Conservation (phyloP, 345 rosid genomes). For the Combretum micranthum region DNA sequence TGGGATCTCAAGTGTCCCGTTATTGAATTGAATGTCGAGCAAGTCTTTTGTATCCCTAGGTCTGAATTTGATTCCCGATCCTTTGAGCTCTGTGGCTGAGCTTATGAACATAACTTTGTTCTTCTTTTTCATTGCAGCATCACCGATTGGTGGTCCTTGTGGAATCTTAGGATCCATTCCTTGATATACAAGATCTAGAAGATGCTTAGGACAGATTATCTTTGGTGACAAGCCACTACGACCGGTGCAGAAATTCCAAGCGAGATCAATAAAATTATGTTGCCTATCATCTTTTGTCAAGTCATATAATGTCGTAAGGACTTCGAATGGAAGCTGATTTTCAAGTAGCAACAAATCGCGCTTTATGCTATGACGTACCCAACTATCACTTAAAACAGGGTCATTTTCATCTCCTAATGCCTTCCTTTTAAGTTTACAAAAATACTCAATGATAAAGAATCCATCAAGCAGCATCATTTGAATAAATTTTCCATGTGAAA, state of each 20-base stretch:
- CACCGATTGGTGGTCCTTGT: neutral
- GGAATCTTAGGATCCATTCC: no score
- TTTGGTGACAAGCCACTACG: no score
- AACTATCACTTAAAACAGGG: neutral
- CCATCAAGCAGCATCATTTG: slow-evolving; percentile 30
- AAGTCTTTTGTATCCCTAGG: neutral
- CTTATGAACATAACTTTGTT: neutral
- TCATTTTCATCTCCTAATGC: neutral
- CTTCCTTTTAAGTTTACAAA: neutral
- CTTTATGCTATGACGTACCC: neutral
- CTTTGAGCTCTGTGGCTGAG: neutral
- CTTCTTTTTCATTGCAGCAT: neutral
- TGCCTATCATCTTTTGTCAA: neutral
- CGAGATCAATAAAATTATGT: neutral
- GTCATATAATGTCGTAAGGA: slow-evolving; percentile 1
- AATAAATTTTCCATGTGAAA: slow-evolving; percentile 7
- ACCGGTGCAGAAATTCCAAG: neutral
- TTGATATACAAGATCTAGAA: no score
- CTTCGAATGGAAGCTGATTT: slow-evolving; percentile 18
- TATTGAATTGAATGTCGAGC: neutral
- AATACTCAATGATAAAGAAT: slow-evolving; percentile 11
- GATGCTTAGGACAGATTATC: no score
- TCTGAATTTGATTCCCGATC: neutral
- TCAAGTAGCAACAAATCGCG: slow-evolving; percentile 8
- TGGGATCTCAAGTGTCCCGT: neutral